Evolutionary conservation across 2,329 filamentous ascomycete species (phyloP), one percentile per base, ranked within the genome.

Genomic region (Dactylellina leptospora): DNA sequence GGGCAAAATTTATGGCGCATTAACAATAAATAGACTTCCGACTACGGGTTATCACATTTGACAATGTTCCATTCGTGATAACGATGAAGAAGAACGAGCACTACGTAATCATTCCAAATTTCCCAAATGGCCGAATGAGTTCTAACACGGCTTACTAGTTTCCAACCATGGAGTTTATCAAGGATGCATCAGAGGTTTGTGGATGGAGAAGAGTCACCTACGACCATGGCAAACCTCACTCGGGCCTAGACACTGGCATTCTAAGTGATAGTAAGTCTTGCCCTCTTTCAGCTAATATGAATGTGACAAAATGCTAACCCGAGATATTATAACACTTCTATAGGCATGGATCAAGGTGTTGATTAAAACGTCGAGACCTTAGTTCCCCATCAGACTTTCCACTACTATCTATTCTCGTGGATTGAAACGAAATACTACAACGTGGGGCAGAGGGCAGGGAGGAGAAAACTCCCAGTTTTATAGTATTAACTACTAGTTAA

Each of bases 71-170:
- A 2, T 99, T 95, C 92, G 92, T 99, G n/a, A 91, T 96, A 38
- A 99, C 95, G 6, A 96, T 99, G 91, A 99, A 99, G 87, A 97
- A 97, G 86, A 97, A 97, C 77, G 93, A 99, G 79, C 95, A 99
- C 81, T 99, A 99, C 80, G 83, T 84, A 77, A 78, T 82, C 78
- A 18, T 25, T 45, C 44, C 30, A 42, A 18, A 33, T 36, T 10
- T 27, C 44, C 6, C n/a, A n/a, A n/a, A n/a, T n/a, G n/a, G n/a
- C n/a, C n/a, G n/a, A n/a, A n/a, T n/a, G n/a, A n/a, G n/a, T n/a
- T n/a, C n/a, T n/a, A n/a, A n/a, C n/a, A n/a, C n/a, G n/a, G 11
- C n/a, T 10, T 13, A 30, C 23, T 50, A 77, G 76, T 90, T 90
- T 80, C 87, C 88, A 0, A 89, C 87, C 0, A 85, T 87, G 80